Percentiles rank a stretch among this genome's conserved stretches.
phyloP scores from a whole-genome alignment of 345 rosid genomes.

The Linum tenue region DNA sequence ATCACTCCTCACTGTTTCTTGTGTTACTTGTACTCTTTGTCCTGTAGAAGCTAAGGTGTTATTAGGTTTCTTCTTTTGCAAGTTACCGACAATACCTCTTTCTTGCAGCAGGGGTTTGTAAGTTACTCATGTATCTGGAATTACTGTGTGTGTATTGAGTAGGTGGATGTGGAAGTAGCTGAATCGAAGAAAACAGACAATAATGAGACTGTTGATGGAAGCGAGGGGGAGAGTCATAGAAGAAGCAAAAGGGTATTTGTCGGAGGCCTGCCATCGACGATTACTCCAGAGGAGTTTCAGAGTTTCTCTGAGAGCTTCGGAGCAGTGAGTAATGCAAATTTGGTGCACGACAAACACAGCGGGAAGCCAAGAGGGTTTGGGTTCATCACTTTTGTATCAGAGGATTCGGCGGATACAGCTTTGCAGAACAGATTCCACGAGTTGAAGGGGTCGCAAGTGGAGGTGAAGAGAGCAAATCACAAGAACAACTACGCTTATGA shows the following conservation, averaged over 20 bases:
- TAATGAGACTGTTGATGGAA: no score
- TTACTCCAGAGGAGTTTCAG: constrained; percentile 13
- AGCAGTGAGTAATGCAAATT: background rate
- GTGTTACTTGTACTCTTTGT: background rate
- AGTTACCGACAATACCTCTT: background rate
- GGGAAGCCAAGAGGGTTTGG: constrained; percentile 18
- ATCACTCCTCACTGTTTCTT: background rate
- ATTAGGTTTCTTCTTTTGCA: background rate
- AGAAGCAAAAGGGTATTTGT: constrained; percentile 15
- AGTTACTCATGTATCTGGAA: no score
- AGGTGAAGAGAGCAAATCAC: constrained; percentile 24
- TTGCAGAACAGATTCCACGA: constrained; percentile 1
- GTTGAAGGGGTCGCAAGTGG: constrained; percentile 17
- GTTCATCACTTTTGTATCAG: constrained; percentile 15
- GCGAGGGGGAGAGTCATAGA: background rate
- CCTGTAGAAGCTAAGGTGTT: background rate
- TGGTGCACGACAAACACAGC: constrained; percentile 9
- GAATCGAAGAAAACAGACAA: background rate
- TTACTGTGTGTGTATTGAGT: no score
- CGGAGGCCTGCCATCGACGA: constrained; percentile 11
- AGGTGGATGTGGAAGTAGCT: background rate
- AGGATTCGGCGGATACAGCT: constrained; percentile 8
- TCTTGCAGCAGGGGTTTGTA: no score
- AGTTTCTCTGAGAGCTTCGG: constrained; percentile 17
- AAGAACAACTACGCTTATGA: constrained; percentile 1